Evolutionary conservation across 805 yeast genomes (phyloP), one percentile per base, ranked within the genome.

Genomic region (Phaffomyces thermotolerans): DNA sequence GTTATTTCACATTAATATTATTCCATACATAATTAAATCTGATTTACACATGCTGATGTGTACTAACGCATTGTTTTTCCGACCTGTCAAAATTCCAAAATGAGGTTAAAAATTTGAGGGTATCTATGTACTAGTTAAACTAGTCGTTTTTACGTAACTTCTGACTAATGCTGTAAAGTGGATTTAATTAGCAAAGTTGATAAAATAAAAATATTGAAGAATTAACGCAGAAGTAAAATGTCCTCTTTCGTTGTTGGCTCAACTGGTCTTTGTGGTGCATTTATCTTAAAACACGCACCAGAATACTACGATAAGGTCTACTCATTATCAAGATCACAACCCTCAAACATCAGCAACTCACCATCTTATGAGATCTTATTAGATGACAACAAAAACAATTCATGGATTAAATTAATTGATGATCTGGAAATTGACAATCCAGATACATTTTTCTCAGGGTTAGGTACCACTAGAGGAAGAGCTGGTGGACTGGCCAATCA

Each of bases 401-500:
- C 25, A 3, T 85, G 93, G 90, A 60, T 62, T 3, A 58, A 55
- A 5, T 42, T 68, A 12, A 63, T 75, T 18, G 45, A 49, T 10
- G 33, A 40, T 50, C 40, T 54, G 48, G 17, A 48, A 23, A 23
- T 52, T 24, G 45, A 42, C 20, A 35, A 57, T 55, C 33, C 57
- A 52, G 55, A 50, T 3, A 25, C 69, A 10, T 67, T 81, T 43
- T 75, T 84, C 50, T 76, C 86, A 2, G 79, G 81, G 0, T 73
- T 89, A 51, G 95, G 90, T 7, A 84, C 95, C 7, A 86, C 95
- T 1, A 72, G 75, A 41, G 81, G 74, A 3, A 71, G 64, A 27
- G 95, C 88, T 5, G 95, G 95, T 15, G 71, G 84, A 1, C 65
- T 78, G n/a, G 85, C 75, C 22, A 73, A 77, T 23, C 93, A 85